Percentiles rank a stretch among this genome's conserved stretches.
phyloP scores from a whole-genome alignment of 176 grass and related monocot species.

The Elaeis guineensis region DNA sequence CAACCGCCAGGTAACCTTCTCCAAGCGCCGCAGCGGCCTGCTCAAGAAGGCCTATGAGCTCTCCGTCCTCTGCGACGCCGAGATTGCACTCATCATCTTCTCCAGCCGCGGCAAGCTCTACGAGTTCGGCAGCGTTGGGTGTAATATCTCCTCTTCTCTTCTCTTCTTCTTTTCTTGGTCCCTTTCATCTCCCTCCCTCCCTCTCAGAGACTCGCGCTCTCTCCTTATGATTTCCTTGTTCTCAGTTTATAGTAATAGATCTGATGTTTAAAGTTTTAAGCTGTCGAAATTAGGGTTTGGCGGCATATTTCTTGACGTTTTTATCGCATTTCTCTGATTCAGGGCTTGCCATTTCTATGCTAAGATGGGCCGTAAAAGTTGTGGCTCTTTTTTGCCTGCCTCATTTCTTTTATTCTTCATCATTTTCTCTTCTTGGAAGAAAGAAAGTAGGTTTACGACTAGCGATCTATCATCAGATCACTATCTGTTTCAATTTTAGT shows the following conservation, averaged over 20 bases:
- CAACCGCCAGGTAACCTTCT: constrained; percentile 95
- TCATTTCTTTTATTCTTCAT: background rate
- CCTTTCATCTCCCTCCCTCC: too few species aligned
- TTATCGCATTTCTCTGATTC: constrained; percentile 15
- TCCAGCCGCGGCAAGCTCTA: constrained; percentile 92
- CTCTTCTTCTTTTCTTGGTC: background rate
- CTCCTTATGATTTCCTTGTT: too few species aligned
- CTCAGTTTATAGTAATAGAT: too few species aligned
- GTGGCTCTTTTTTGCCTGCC: background rate
- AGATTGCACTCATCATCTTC: constrained; percentile 95
- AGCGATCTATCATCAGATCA: too few species aligned
- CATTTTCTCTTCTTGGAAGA: background rate
- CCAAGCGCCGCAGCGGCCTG: constrained; percentile 84
- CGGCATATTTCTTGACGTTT: background rate
- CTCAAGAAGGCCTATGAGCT: constrained; percentile 96
- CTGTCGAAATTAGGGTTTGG: too few species aligned
- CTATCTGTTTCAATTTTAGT: constrained; percentile 1
- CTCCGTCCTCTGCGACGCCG: constrained; percentile 89
- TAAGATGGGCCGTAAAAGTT: constrained; percentile 17
- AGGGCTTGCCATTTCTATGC: constrained; percentile 25
- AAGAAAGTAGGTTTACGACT: background rate
- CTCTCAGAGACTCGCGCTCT: background rate
- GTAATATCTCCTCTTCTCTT: background rate
- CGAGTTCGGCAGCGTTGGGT: constrained; percentile 77
- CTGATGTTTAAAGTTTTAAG: too few species aligned